phyloP scores from a whole-genome alignment of 2,329 filamentous ascomycete species.

The Trichophyton benhamiae region DNA sequence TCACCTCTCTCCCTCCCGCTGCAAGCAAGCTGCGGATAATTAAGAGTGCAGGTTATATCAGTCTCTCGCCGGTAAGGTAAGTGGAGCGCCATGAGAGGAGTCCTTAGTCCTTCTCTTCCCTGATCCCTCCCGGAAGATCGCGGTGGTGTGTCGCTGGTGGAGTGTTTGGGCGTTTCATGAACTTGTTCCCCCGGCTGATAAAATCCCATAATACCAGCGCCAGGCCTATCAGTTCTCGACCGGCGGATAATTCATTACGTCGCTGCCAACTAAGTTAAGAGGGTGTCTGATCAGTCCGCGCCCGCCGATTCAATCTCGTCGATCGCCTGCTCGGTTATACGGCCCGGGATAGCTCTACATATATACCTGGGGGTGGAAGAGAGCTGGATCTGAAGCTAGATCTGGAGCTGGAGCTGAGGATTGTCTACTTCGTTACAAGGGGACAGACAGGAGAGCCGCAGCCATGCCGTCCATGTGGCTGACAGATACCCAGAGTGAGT shows the following conservation, averaged over 20 bases:
- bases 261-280: not conserved
- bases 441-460: not conserved
- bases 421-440: not conserved
- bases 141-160: not conserved
- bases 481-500: slow-evolving; percentile 83
- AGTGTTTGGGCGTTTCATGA: not conserved
- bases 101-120: not conserved
- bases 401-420: too few species aligned
- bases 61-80: not conserved
- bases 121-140: not conserved
- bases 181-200: not conserved
- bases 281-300: not conserved
- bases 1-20: not conserved
- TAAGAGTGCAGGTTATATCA: not conserved
- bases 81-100: not conserved
- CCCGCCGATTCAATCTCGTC: not conserved
- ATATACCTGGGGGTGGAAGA: not conserved
- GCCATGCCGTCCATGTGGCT: slow-evolving; percentile 87
- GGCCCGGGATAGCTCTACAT: not conserved
- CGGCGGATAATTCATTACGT: not conserved
- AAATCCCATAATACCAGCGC: not conserved
- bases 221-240: not conserved
- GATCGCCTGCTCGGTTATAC: not conserved
- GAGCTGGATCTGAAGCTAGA: not conserved
- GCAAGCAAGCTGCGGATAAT: not conserved